phyloP scores from a whole-genome alignment of 306 rosid genomes.

The Aeschynomene evenia region DNA sequence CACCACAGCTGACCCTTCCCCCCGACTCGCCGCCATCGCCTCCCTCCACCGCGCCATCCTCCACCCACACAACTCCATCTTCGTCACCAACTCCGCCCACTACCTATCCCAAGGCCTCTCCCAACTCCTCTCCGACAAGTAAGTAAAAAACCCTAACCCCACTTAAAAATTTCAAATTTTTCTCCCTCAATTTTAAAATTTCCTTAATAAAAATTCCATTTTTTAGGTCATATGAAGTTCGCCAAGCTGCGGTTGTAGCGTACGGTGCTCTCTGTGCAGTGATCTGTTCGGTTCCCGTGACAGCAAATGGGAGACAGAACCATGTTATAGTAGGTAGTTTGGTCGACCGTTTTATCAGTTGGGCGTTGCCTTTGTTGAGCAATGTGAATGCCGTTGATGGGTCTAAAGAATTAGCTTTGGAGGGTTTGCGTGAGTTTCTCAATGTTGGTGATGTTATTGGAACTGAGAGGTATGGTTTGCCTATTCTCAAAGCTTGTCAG shows the following conservation, averaged over 20 bases:
- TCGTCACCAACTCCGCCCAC: constrained; percentile 84
- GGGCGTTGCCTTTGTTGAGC: constrained; percentile 86
- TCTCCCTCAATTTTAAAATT: background rate
- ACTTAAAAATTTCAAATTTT: background rate
- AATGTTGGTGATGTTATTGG: constrained; percentile 71
- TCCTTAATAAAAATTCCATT: background rate
- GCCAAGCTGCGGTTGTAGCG: constrained; percentile 72
- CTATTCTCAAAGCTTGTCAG: constrained; percentile 88
- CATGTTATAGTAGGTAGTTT: constrained; percentile 63
- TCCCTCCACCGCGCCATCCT: constrained; percentile 87
- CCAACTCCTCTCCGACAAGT: constrained; percentile 89
- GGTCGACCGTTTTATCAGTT: constrained; percentile 83
- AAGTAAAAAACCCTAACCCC: constrained; percentile 2
- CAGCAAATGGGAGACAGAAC: constrained; percentile 74
- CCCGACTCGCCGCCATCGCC: constrained; percentile 70
- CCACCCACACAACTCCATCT: constrained; percentile 80
- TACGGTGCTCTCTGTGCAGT: constrained; percentile 84
- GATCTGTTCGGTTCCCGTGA: constrained; percentile 55
- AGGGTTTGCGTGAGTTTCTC: constrained; percentile 77
- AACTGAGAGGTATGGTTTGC: constrained; percentile 72
- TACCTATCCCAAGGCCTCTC: constrained; percentile 82
- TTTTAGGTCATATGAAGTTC: constrained; percentile 68
- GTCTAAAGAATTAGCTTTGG: constrained; percentile 67
- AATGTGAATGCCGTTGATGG: constrained; percentile 53
- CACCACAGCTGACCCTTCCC: constrained; percentile 53